These are phyloP conservation scores for Colletotrichum sp. DNA, from an alignment of 2,329 filamentous ascomycete genomes.

Conservation along the genomic window DNA sequence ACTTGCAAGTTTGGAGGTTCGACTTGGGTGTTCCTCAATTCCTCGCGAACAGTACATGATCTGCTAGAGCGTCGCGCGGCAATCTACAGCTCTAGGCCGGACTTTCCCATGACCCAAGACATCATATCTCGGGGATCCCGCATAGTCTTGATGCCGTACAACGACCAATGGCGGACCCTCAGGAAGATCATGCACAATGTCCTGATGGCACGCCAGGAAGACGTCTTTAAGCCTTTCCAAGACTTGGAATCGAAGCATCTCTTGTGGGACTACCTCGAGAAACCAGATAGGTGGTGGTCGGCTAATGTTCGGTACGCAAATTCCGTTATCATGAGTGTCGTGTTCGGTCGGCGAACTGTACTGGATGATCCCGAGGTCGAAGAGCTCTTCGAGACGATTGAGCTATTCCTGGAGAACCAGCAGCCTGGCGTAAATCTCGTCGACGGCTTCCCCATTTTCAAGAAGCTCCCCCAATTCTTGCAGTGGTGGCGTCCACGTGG, in stretches of 20 bases:
- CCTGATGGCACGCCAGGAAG: neutral
- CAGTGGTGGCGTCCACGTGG: neutral
- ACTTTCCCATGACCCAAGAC: neutral
- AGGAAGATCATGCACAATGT: neutral
- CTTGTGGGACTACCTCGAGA: neutral
- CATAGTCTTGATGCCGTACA: neutral
- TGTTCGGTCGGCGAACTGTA: neutral
- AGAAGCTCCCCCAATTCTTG: neutral
- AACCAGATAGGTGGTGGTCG: neutral
- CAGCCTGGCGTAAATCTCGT: neutral
- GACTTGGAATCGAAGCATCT: neutral
- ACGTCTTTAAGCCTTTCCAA: neutral
- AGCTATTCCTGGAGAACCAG: neutral
- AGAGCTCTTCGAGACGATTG: neutral
- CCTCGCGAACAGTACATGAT: neutral
- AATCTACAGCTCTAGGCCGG: neutral
- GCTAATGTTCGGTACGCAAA: neutral
- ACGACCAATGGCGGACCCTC: neutral
- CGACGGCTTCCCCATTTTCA: neutral
- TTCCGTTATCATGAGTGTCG: neutral
- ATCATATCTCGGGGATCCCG: neutral
- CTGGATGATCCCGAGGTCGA: neutral
- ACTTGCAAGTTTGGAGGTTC: neutral
- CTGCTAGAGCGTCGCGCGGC: neutral
- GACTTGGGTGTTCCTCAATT: neutral